These are phyloP conservation scores for Tympanopsis confertula DNA, from an alignment of 2,329 filamentous ascomycete species.

Conservation along the genomic window DNA sequence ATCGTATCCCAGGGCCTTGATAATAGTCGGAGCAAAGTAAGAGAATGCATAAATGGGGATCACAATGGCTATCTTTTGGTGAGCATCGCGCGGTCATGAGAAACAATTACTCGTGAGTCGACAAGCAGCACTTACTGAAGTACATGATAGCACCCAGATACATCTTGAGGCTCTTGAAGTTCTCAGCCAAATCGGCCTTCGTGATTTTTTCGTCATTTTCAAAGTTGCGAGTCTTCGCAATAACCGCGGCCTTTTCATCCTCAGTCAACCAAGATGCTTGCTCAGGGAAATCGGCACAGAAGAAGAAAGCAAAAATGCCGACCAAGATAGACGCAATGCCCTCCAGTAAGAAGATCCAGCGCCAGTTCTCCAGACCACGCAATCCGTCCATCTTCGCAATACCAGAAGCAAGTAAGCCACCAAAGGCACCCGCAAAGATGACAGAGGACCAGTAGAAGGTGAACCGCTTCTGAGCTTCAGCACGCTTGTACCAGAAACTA, in stretches of 20 bases:
- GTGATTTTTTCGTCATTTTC: no score
- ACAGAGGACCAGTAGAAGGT: constrained; percentile 12
- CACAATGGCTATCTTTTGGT: constrained; percentile 7
- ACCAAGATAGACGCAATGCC: constrained; percentile 12
- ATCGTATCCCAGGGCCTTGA: constrained; percentile 9
- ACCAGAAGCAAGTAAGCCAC: constrained; percentile 12
- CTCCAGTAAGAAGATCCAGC: constrained; percentile 18
- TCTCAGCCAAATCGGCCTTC: constrained; percentile 1
- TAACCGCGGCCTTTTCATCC: neutral
- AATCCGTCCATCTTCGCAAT: constrained; percentile 14
- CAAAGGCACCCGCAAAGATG: constrained; percentile 11
- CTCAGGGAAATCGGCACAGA: neutral
- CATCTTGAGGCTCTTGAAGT: constrained; percentile 5
- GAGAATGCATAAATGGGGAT: constrained; percentile 11
- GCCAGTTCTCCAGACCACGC: constrained; percentile 12
- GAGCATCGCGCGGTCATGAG: constrained; percentile 4
- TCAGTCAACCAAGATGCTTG: neutral
- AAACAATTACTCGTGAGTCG: neutral
- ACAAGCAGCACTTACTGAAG: constrained; percentile 3
- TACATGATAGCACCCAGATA: constrained; percentile 7
- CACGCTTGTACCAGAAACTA: neutral
- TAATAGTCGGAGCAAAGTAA: constrained; percentile 13
- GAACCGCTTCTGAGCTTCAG: constrained; percentile 7
- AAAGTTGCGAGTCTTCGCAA: no score
- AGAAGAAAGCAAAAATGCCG: constrained; percentile 10